Conservation (phyloP, 2,329 filamentous ascomycete genomes). For the Ophiostoma ulmi region DNA sequence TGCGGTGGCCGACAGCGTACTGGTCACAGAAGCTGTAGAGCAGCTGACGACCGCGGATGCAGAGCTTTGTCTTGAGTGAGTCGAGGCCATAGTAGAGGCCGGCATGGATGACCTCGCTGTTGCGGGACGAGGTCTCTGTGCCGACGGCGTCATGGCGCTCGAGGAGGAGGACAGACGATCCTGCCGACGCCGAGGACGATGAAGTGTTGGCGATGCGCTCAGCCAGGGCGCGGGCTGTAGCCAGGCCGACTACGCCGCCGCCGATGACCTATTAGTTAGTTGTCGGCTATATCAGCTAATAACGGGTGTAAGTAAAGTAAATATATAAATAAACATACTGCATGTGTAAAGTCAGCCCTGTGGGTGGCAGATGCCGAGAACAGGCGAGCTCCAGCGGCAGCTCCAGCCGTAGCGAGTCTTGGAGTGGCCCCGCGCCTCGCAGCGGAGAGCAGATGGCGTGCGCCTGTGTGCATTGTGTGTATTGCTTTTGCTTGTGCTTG, state of each 20-base stretch:
- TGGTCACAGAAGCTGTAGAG: conserved; percentile 72
- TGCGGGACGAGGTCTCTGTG: conserved; percentile 82
- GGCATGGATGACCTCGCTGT: conserved; percentile 94
- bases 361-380: conserved; percentile 17
- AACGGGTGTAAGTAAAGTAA: background rate
- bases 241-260: conserved; percentile 68
- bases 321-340: conserved; percentile 5
- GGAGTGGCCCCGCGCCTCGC: background rate
- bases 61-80: conserved; percentile 78
- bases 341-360: conserved; percentile 23
- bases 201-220: conserved; percentile 20
- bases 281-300: background rate
- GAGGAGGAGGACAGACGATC: conserved; percentile 67
- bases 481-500: background rate
- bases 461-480: conserved; percentile 5
- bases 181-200: conserved; percentile 26
- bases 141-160: conserved; percentile 72
- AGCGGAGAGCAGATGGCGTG: conserved; percentile 1
- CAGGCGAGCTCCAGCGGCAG: background rate
- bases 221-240: conserved; percentile 69
- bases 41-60: conserved; percentile 68
- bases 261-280: conserved; percentile 45
- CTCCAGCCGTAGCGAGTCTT: background rate
- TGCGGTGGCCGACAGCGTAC: conserved; percentile 63
- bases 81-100: conserved; percentile 80